Base-by-base conservation (phyloP, 495 filamentous ascomycete genomes). In the Hyaloscypha finlandica region DNA sequence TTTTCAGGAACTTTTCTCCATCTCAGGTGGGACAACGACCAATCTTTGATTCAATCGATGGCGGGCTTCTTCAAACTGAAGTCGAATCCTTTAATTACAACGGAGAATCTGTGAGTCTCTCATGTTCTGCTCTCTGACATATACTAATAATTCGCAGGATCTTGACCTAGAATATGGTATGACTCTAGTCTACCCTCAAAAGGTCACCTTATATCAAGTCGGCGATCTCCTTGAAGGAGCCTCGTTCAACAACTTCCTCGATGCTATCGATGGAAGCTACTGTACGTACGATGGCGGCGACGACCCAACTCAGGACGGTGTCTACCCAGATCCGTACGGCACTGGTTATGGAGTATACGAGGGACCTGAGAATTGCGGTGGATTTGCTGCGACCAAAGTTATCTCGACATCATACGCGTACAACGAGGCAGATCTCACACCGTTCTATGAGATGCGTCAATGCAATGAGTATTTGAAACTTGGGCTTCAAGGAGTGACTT, bases 401-500 rank as follows among this genome's bases (percentile, higher is more conserved):
- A 71, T 71, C 33, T 68, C 65, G 25, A 65, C 66, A 11, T 66
- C 63, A 1, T 71, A 71, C 57, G 63, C 42, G 1, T 71, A 71
- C 59, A 69, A 68, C 52, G 66, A 71, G 55, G 64, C 63, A 30
- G 68, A 70, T 3, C 82, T 83, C 19, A 77, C 85, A 52, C 73
- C 67, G 69, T 64, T 64, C 48, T 71, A 66, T 42, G 61, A 71
- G 37, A 68, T 61, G 31, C 57, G 70, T 4, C 70, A 71, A 52
- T 71, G 70, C 31, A 20, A 71, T 59, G 70, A 71, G 59, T 66
- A 68, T 52, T 51, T 71, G 59, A 83, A 84, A 64, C 75, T 84
- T 22, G 81, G 79, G 12, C 73, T 84, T 9, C 75, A 79, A 68
- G 81, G 81, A 33, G 71, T 77, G 20, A 76, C 75, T 14, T 64